Base-by-base conservation (phyloP, 306 rosid species). In the Inga leiocalycina region DNA sequence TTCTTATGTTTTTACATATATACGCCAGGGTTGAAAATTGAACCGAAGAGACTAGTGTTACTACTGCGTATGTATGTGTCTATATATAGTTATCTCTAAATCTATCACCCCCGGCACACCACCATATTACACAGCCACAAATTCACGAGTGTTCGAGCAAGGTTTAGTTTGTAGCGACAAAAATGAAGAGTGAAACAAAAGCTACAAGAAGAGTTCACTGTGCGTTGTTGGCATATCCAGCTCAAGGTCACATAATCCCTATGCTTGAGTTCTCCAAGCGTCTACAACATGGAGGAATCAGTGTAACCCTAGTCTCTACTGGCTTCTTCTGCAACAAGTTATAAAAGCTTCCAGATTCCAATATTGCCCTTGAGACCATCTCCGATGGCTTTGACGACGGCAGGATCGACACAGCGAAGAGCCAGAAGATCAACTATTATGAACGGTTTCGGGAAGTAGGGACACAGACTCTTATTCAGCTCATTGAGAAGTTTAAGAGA, bases 211-310 rank as follows among this genome's bases (percentile, higher is more conserved):
- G 0, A 73, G 48, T 16, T 12, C 87, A 83, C 57, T 76, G 66
- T 30, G 20, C 80, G 62, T 24, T 83, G 30, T 24, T 80, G 8
- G 15, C 83, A 35, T 86, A 30, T 46, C 89, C 83, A 20, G 20
- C 34, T 32, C 86, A 83, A 61, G 84, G 89, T n/a, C 89, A 86
- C 52, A 32, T 83, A 6, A 86, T 80, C 62, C 89, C 89, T 5
- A 46, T 86, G 77, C 76, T 79, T 70, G 82, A 86, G 71, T 83
- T 86, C 80, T 71, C 80, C 27, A 86, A 83, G 74, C 72, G 77
- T 34, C 56, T 83, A 20, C 37, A n/a, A n/a, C n/a, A n/a, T n/a
- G n/a, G n/a, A n/a, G n/a, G n/a, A n/a, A n/a, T n/a, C n/a, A n/a
- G n/a, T n/a, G n/a, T n/a, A n/a, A n/a, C n/a, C n/a, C n/a, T n/a